Percentiles rank a stretch among this genome's conserved stretches.
Conservation (phyloP, 2,329 filamentous ascomycete species). For the Epichloe gansuensis region DNA sequence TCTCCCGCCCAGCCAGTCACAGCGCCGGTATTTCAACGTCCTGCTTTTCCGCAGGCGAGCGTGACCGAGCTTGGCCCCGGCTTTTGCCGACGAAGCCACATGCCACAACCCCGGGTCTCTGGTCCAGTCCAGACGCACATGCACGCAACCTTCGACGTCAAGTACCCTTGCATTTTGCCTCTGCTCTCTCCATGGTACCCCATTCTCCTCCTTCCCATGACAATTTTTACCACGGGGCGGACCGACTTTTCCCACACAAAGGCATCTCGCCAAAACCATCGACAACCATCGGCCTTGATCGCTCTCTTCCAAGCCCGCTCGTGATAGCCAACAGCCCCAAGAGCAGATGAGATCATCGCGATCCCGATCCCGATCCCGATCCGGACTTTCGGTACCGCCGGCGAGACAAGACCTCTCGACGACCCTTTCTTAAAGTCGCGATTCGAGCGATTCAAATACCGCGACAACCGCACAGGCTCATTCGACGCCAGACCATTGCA, state of each 20-base stretch:
- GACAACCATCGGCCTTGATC: no score
- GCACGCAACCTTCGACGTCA: no score
- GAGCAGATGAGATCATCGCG: not conserved
- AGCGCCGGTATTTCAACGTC: not conserved
- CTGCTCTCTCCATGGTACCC: no score
- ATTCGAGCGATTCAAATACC: not conserved
- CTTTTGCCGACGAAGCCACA: slow-evolving; percentile 12
- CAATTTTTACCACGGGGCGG: no score
- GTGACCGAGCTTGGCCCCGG: slow-evolving; percentile 8
- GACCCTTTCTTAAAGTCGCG: not conserved
- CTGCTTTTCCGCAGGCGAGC: not conserved
- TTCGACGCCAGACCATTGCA: not conserved
- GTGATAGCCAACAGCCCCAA: not conserved
- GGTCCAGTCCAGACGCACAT: not conserved
- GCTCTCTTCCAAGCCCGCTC: no score
- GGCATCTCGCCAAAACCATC: no score
- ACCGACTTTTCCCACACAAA: no score
- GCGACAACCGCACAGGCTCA: not conserved
- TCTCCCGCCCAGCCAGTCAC: slow-evolving; percentile 2
- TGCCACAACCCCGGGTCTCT: not conserved
- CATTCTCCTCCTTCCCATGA: no score
- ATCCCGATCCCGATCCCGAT: not conserved
- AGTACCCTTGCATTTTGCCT: no score
- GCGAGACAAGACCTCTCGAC: not conserved
- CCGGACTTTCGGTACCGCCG: not conserved